These are phyloP conservation scores for Thecaphora frezii DNA, from an alignment of 1,284 basidiomycete genomes.

Conservation along the genomic window DNA sequence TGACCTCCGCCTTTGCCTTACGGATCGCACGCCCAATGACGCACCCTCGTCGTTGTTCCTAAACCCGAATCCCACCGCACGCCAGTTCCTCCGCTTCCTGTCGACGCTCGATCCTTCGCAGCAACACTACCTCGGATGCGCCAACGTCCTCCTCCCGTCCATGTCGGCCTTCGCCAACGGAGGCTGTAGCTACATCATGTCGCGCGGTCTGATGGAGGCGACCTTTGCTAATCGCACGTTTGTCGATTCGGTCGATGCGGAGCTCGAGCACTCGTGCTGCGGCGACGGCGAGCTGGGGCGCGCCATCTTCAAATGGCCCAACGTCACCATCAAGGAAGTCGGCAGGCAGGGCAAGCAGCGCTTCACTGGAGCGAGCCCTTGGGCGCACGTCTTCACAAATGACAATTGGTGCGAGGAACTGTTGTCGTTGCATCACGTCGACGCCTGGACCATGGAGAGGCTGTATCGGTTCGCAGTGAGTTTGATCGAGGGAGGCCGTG, in stretches of 20 bases:
- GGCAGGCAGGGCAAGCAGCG: neutral
- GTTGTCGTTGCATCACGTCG: neutral
- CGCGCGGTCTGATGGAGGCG: neutral
- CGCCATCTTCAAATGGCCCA: neutral
- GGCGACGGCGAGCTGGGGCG: conserved; percentile 1
- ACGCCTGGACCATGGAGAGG: neutral
- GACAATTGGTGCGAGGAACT: neutral
- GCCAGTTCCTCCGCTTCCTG: conserved; percentile 1
- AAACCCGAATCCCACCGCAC: too few relatives aligned
- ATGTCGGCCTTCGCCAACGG: neutral
- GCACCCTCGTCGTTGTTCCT: too few relatives aligned
- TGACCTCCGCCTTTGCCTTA: too few relatives aligned
- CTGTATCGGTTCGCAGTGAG: conserved; percentile 2
- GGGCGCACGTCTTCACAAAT: neutral
- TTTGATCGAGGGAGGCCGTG: conserved; percentile 6
- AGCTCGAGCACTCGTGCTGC: neutral
- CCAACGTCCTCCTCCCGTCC: neutral
- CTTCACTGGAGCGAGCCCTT: neutral
- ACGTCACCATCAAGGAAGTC: neutral
- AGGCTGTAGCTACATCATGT: neutral
- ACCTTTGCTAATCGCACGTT: neutral
- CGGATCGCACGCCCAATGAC: too few relatives aligned
- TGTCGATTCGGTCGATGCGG: neutral
- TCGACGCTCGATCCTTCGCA: neutral
- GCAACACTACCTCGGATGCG: neutral